Evolutionary conservation across 1,139 yeast species (phyloP), one percentile per base, ranked within the genome.

Genomic region (Yamadazyma epiphylla): DNA sequence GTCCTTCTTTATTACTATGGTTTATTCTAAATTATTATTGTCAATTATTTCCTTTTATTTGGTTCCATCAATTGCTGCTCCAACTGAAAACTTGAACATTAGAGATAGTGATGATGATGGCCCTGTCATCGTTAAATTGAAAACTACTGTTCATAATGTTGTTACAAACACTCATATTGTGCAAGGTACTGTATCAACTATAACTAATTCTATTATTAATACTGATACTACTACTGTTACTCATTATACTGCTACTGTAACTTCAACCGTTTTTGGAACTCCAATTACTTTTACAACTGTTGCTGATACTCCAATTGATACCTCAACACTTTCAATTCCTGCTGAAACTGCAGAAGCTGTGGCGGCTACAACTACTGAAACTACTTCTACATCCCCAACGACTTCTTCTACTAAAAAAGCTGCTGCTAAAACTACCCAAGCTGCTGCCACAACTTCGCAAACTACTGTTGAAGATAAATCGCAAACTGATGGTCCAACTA

Each of bases 181-280:
- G 7, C 42, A 55, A 33, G 69, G 64, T 13, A 40, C 51, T 14
- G 52, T 56, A 20, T 35, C 49, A 3, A 63, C 70, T 13, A 31
- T 39, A 20, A 63, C 70, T 13, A 54, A 61, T 35, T 36, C 48
- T 23, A 35, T 48, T 13, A 49, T 60, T 19, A 50, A 54, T 28
- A 58, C 70, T 25, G 50, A 55, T 15, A 60, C 67, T 13, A 46
- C 55, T 22, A 68, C 74, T 12, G 55, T 58, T 27, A 68, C 74
- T 15, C 52, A 56, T 27, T 68, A 66, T 45, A 68, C 74, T 22
- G 71, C 73, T 10, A 68, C 74, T 5, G 67, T 61, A 26, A 67
- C 72, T 5, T 56, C 64, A 3, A 65, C 72, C 10, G 59, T 67
- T 13, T 58, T 59, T 37, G 73, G 73, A 16, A 48, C 55, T 14